Evolutionary conservation across 2,329 filamentous ascomycete species (phyloP), one percentile per base, ranked within the genome.

Genomic region (Aureobasidium subglaciale): DNA sequence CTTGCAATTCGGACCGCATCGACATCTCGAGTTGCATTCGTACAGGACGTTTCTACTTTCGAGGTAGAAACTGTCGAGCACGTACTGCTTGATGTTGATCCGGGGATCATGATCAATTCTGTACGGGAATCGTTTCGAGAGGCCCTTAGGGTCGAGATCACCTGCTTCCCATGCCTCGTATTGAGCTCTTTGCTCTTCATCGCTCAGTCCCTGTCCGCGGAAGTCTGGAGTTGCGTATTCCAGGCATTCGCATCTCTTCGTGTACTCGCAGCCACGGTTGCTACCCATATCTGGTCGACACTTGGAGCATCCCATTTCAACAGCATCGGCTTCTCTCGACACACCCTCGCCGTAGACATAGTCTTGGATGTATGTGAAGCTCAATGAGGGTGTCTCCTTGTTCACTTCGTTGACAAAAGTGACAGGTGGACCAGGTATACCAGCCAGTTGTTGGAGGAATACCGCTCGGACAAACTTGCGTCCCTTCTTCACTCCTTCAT

Each of bases 21-120:
- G 73, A 69, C 89, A 95, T 8, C 78, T 80, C 2, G 78, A 73
- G 62, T 93, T 89, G 66, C 89, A 95, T 64, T 95, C 89, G 69
- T 91, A 92, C 56, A 95, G 86, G 0, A 86, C 65, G 11, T 67
- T 61, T 1, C 75, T 65, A 0, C 65, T 64, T 16, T 75, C 63
- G 0, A 74, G 69, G 56, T 78, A 78, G 59, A 74, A 75, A 0
- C 63, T 59, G 0, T 73, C 70, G 0, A 75, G 64, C 18, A 65
- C 68, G 20, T 63, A 63, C 63, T 60, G 20, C 58, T 66, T 69
- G 24, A 65, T 62, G 7, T 67, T 64, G 41, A 67, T 57, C 10
- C 32, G 9, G 6, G 13, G 32, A 30, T 67, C 58, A 42, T 65
- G 79, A n/a, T 34, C 38, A 1, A 15, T 16, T 11, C 29, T 54